Base-by-base conservation (phyloP, 75 land plant species). In the Isoetes taiwanensis region DNA sequence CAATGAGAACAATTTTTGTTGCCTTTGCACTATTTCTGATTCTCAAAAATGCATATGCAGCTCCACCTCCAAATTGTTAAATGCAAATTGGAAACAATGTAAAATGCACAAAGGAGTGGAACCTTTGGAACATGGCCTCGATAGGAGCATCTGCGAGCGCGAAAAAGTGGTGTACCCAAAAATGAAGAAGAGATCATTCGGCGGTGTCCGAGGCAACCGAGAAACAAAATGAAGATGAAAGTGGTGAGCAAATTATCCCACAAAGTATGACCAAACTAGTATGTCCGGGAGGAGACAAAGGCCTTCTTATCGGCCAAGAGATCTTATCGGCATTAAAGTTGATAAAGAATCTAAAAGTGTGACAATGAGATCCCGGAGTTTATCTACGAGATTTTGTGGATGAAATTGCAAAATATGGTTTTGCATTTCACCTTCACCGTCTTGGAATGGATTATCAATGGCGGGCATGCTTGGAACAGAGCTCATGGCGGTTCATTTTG, bases 201-300 rank as follows among this genome's bases (percentile, higher is more conserved):
- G 5, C 25, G 21, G 16, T 16, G 16, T 5, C 25, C 50, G 5
- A 19, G 4, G 16, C 25, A 23, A 46, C 4, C 50, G 16, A 19
- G 50, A 8, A 46, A 46, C 50, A 46, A 46, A 23, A 46, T 46
- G 50, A 46, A 46, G 50, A 46, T 46, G 50, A 46, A 46, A 46
- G 50, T 46, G 4, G 50, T 46, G 25, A 46, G 50, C n/a, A 46
- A 19, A 46, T 46, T 23, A 6, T 6, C 50, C 4, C 50, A 46
- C 50, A n/a, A n/a, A 46, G 50, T 23, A 46, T 46, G 50, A 46
- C 50, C 16, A 46, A 46, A 23, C 50, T 46, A 6, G 50, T 46
- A 6, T 46, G 50, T 46, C 50, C 50, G 8, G 50, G 50, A 8
- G 50, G 50, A 19, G 50, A 46, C 50, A 8, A 46, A 46, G 50